A percentile compares a stretch with the other conserved stretches of the same genome.
These are phyloP conservation scores for Crithidia bombi DNA, from an alignment of 208 protist genomes.

Conservation along the genomic window DNA sequence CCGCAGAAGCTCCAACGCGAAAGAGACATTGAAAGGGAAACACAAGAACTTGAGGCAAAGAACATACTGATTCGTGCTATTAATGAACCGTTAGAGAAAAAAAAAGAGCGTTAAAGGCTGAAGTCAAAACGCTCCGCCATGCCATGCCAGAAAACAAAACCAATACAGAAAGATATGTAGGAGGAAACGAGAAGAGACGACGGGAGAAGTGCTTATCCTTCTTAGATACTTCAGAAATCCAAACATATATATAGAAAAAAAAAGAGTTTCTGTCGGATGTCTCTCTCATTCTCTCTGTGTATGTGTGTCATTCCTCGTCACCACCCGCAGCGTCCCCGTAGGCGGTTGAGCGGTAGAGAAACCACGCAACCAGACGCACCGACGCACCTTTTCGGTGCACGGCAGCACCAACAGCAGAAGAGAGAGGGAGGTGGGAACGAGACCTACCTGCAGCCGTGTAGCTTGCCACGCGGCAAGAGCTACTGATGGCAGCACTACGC, in stretches of 20 bases:
- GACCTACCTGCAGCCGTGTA: background rate
- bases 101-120: background rate
- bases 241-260: too few relatives aligned
- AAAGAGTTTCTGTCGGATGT: too few relatives aligned
- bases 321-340: too few relatives aligned
- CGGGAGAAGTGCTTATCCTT: too few relatives aligned
- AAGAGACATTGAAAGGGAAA: conserved; percentile 4
- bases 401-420: background rate
- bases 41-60: conserved; percentile 11
- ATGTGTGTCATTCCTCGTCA: too few relatives aligned
- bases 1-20: background rate
- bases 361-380: too few relatives aligned
- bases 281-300: too few relatives aligned
- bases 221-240: too few relatives aligned
- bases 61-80: conserved; percentile 1
- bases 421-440: background rate
- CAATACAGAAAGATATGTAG: background rate
- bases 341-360: too few relatives aligned
- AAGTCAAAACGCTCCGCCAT: background rate
- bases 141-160: background rate
- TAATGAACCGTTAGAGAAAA: conserved; percentile 1
- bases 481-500: too few relatives aligned
- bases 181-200: too few relatives aligned
- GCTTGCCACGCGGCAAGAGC: too few relatives aligned
- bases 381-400: background rate